A percentile compares a stretch with the other conserved stretches of the same genome.
phyloP scores from a whole-genome alignment of 495 filamentous ascomycete genomes.

The Penicillium cinerascens region DNA sequence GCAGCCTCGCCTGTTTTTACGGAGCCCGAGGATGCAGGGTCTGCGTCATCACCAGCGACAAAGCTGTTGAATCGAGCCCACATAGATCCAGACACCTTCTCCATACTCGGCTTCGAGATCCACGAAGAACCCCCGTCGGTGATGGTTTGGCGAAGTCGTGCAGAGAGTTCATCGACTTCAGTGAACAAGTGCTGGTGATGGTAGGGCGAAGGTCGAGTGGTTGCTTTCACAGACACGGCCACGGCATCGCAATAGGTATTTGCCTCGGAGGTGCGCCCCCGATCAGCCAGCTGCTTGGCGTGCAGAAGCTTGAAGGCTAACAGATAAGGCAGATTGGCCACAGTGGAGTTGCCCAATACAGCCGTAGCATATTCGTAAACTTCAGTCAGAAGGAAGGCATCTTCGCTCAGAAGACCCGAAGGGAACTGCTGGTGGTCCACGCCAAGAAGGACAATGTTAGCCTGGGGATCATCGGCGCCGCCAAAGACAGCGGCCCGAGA shows the following conservation, averaged over 20 bases:
- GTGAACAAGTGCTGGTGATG: constrained; percentile 70
- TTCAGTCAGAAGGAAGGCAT: constrained; percentile 84
- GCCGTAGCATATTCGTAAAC: constrained; percentile 84
- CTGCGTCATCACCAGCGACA: constrained; percentile 84
- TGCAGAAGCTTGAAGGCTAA: constrained; percentile 86
- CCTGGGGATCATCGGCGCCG: constrained; percentile 77
- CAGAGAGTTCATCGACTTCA: constrained; percentile 77
- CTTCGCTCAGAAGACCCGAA: constrained; percentile 69
- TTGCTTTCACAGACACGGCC: constrained; percentile 69
- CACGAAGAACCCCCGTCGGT: constrained; percentile 67
- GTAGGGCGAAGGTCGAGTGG: constrained; percentile 79
- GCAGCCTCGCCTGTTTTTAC: constrained; percentile 47
- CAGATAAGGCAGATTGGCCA: constrained; percentile 71
- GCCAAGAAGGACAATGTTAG: constrained; percentile 78
- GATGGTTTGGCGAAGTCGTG: constrained; percentile 76
- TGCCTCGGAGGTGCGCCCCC: constrained; percentile 76
- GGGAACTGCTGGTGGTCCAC: constrained; percentile 68
- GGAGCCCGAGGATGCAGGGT: constrained; percentile 56
- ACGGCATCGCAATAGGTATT: constrained; percentile 90
- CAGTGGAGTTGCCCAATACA: constrained; percentile 55
- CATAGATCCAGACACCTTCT: constrained; percentile 83
- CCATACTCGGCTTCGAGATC: constrained; percentile 92
- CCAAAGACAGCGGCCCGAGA: constrained; percentile 61
- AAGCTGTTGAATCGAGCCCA: constrained; percentile 93
- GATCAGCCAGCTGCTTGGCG: constrained; percentile 77